Evolutionary conservation across 129 eudicot genomes (phyloP), one percentile per base, ranked within the genome.

Genomic region (Kitagawia praeruptora): DNA sequence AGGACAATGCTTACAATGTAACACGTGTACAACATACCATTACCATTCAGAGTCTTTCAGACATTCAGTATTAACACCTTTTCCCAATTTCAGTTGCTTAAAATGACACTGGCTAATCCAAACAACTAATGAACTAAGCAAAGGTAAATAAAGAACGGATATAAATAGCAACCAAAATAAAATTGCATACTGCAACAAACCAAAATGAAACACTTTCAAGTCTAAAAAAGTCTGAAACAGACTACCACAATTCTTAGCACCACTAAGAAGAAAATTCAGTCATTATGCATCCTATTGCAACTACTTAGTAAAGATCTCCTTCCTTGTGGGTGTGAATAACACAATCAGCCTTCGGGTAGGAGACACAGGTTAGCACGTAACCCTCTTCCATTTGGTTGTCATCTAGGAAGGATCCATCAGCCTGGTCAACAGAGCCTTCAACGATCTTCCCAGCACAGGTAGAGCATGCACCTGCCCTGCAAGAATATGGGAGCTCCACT

Each of bases 401-500:
- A 47, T 85, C 89, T 3, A 89, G 89, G 77, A 89, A 87, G 4
- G 94, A 89, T 27, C 89, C 91, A 78, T 89, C 94, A 0, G 89
- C 87, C 58, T 87, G 94, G 82, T 89, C 91, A 10, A 89, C 91
- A 5, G 80, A 45, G 3, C 93, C 93, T 3, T 78, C 40, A 8
- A 47, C 82, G 16, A 89, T 34, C 74, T 85, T 81, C 84, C 93
- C 93, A 10, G 89, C 91, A 78, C 93, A 89, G 38, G 89, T 89
- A 77, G 91, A 89, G 86, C 93, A 89, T 1, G 93, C 91, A 48
- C 93, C 93, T 8, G 93, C 93, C 87, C 91, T 83, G 85, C 93
- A 89, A 13, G 93, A 89, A 75, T 87, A 89, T 6, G 93, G 93
- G 40, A 89, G 83, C 53, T 89, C 93, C 6, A 89, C 27, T 44